Base-by-base conservation (phyloP, 2,329 filamentous ascomycete genomes). In the Microdochium trichocladiopsis region DNA sequence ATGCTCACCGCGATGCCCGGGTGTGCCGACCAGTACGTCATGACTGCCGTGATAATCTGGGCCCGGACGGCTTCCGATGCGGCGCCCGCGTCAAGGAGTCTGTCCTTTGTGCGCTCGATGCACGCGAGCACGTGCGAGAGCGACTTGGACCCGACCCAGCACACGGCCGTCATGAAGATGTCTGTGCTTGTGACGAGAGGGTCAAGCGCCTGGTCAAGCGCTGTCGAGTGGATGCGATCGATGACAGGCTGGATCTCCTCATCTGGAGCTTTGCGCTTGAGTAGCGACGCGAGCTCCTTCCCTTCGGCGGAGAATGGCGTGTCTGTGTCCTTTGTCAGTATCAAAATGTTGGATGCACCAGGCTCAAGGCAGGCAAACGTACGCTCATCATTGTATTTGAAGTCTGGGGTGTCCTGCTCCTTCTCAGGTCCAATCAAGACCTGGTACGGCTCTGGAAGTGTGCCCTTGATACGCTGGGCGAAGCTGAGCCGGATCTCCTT, bases 401-500 rank as follows among this genome's bases (percentile, higher is more conserved):
- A 97, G 56, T 93, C 87, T 0, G 94, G 94, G n/a, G 88, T 89
- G 65, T 99, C 94, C 64, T 94, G 90, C 69, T 97, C 93, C 67
- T 96, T 95, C 58, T 87, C 90, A 50, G 88, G 83, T 0, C 88
- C 81, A 58, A 99, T 93, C 55, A 99, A 73, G 2, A 76, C 73
- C 61, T 92, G 84, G 65, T 96, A 97, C 8, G 86, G 83, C 51
- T 88, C 84, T 1, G 93, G 94, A 8, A 99, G 75, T 4, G 94
- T 97, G 56, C 92, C 92, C 68, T 94, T 92, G 64, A 99, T 96
- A 52, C 94, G 86, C 70, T 96, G 93, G 0, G 94, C 91, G 67
- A 99, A 99, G 64, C 91, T 96, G 49, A 99, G 77, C 4, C 94
- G 87, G 58, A 99, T 95, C 72, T 99, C 94, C 74, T 97, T 97